Percentiles rank a stretch among this genome's conserved stretches.
Evolutionary conservation across 2,329 filamentous ascomycete genomes (phyloP).

Genomic region (Nothophaeocryptopus gaeumannii): DNA sequence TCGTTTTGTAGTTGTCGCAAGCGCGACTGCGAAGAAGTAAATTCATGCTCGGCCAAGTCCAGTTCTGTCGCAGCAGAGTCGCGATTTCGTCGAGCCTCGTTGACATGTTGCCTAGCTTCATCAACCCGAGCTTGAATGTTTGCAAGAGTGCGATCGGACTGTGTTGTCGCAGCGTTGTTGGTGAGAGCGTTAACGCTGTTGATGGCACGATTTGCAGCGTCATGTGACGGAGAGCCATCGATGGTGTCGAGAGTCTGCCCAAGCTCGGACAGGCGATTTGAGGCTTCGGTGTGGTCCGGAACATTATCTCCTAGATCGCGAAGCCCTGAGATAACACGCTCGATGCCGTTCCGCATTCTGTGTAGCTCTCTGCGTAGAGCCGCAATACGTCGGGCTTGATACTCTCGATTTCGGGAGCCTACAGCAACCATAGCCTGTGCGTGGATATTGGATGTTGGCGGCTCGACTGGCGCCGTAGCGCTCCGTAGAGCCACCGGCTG

Average conservation of each 20-base stretch:
- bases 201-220: conserved; percentile 24
- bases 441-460: conserved; percentile 21
- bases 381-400: conserved; percentile 36
- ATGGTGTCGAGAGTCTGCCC: conserved; percentile 33
- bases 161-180: conserved; percentile 13
- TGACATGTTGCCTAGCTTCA: conserved; percentile 30
- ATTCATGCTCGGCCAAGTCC: conserved; percentile 34
- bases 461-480: not conserved
- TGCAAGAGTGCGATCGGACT: conserved; percentile 25
- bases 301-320: conserved; percentile 37
- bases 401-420: conserved; percentile 34
- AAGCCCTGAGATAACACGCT: conserved; percentile 37
- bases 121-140: conserved; percentile 32
- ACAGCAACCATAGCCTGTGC: conserved; percentile 29
- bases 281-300: conserved; percentile 33
- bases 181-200: conserved; percentile 24
- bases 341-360: conserved; percentile 38
- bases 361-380: conserved; percentile 38
- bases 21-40: conserved; percentile 31
- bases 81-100: conserved; percentile 33
- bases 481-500: not conserved
- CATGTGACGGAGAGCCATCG: conserved; percentile 18
- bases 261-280: conserved; percentile 28
- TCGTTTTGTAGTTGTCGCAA: conserved; percentile 36
- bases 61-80: conserved; percentile 35